Percentiles rank a stretch among this genome's conserved stretches.
Conservation (phyloP, 2,329 filamentous ascomycete genomes). For the Talaromyces amestolkiae region DNA sequence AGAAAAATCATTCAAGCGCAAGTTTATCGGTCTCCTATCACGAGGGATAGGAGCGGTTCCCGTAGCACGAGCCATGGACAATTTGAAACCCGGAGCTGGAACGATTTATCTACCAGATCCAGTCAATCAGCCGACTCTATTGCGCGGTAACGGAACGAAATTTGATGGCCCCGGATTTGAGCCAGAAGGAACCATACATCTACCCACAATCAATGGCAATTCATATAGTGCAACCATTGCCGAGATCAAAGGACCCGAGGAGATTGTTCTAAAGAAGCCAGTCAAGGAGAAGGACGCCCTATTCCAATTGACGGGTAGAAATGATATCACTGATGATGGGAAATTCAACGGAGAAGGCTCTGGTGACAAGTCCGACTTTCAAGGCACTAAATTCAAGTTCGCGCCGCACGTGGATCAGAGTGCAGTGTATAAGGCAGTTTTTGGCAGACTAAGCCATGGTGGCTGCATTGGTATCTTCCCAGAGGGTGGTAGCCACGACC, state of each 20-base stretch:
- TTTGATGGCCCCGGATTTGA: slow-evolving; percentile 72
- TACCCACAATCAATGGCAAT: slow-evolving; percentile 78
- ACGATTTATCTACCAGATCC: slow-evolving; percentile 87
- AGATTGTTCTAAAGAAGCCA: slow-evolving; percentile 80
- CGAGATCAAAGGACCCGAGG: slow-evolving; percentile 74
- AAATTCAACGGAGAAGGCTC: slow-evolving; percentile 58
- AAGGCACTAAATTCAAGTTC: slow-evolving; percentile 79
- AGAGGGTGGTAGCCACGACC: slow-evolving; percentile 93
- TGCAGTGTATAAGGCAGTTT: slow-evolving; percentile 89
- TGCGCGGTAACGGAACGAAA: slow-evolving; percentile 76
- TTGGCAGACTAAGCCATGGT: slow-evolving; percentile 73
- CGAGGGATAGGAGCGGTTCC: slow-evolving; percentile 83
- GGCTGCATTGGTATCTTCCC: slow-evolving; percentile 96
- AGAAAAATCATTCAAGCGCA: slow-evolving; percentile 88
- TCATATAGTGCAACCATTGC: slow-evolving; percentile 80
- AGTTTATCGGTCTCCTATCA: slow-evolving; percentile 84
- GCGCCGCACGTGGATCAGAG: slow-evolving; percentile 94
- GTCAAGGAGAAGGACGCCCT: slow-evolving; percentile 76
- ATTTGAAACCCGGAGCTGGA: slow-evolving; percentile 74
- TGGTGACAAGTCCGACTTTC: slow-evolving; percentile 58
- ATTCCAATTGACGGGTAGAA: slow-evolving; percentile 76
- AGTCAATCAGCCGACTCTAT: slow-evolving; percentile 74
- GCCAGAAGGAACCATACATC: slow-evolving; percentile 76
- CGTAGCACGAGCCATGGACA: slow-evolving; percentile 89
- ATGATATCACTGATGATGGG: slow-evolving; percentile 67